Evolutionary conservation across 176 grass and related monocot species (phyloP).

Genomic region (Themeda triandra): DNA sequence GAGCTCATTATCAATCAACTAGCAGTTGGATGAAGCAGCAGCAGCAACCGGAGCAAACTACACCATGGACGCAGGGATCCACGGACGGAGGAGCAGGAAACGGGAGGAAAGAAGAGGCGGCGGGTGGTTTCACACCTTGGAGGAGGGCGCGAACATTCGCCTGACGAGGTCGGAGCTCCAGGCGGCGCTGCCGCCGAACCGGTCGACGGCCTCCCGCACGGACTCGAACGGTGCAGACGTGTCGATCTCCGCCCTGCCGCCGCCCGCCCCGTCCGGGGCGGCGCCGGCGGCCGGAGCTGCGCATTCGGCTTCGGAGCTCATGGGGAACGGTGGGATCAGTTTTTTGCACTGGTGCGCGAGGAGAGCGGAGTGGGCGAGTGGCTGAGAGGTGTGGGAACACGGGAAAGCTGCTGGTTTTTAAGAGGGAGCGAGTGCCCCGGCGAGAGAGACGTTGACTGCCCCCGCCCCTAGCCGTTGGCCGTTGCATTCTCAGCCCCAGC

Average conservation of each 20-base stretch:
- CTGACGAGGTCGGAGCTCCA: constrained; percentile 66
- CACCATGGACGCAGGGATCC: background rate
- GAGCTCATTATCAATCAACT: background rate
- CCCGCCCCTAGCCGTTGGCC: constrained; percentile 25
- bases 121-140: constrained; percentile 22
- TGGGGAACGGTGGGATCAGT: background rate
- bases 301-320: constrained; percentile 11
- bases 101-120: background rate
- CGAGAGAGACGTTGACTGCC: constrained; percentile 25
- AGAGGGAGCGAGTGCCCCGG: background rate
- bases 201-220: constrained; percentile 82
- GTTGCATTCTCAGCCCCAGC: no score
- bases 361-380: no score
- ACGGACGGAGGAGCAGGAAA: background rate
- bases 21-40: background rate
- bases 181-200: constrained; percentile 76
- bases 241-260: constrained; percentile 77
- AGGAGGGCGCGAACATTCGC: constrained; percentile 30
- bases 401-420: constrained; percentile 2
- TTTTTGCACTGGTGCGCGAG: background rate
- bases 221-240: constrained; percentile 93
- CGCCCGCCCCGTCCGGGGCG: background rate
- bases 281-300: background rate
- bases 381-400: background rate
- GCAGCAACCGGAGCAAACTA: background rate